Evolutionary conservation across 2,329 filamentous ascomycete species (phyloP), one percentile per base, ranked within the genome.

Genomic region (Fusarium lateritium): DNA sequence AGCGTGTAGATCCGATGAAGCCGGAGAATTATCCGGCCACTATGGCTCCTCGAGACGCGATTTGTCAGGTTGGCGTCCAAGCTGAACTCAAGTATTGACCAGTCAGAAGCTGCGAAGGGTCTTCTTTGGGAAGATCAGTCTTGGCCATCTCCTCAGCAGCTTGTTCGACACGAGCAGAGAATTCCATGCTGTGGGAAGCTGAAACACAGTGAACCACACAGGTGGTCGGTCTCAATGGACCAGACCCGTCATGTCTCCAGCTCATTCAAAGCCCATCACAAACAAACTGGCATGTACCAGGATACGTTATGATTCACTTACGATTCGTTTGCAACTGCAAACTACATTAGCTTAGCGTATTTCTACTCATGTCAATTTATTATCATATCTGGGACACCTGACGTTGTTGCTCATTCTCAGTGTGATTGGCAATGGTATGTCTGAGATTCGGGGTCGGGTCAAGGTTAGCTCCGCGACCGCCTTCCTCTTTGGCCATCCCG

Each of bases 381-480:
- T 31, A 31, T 10, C 10, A 31, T 13, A 31, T 13, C 13, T 31
- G 10, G 28, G 10, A 31, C 28, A 31, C 28, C 28, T 31, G 28
- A 31, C 10, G 28, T 31, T 31, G 10, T 13, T 31, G 28, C 26
- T 28, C 28, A 31, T 31, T 13, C 10, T 31, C 28, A 31, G 28
- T 31, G 28, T 3, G 28, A 10, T 31, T 13, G 10, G 10, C 10
- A 11, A 13, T 31, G 28, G 28, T 10, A 31, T 11, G 28, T 11
- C 28, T 31, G 10, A 31, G 10, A 5, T 13, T 26, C 43, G 40
- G 64, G 42, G 24, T 40, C 62, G 72, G 70, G 62, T 45, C 47
- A 71, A 62, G 45, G 38, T 47, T 17, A 10, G 8, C 14, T 53
- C 70, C 70, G 70, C 55, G 58, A 76, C 74, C 74, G 74, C 74